Base-by-base conservation (phyloP, 306 rosid species). In the Luffa acutangula region DNA sequence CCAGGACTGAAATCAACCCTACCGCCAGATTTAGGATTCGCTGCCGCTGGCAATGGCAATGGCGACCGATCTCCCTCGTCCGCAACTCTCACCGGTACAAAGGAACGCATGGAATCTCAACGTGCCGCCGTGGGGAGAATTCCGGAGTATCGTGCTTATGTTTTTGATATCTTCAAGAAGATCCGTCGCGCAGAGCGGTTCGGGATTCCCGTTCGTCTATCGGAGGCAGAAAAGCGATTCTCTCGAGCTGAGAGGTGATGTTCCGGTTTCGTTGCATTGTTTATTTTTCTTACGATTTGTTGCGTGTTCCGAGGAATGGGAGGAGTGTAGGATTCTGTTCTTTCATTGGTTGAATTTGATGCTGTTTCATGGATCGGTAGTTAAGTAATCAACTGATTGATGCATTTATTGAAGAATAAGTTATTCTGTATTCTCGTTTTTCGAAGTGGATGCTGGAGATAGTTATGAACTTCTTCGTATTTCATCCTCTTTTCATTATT, bases 101-200 rank as follows among this genome's bases (percentile, higher is more conserved):
- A 67, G 20, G 74, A 7, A 54, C 57, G 57, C 5, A 46, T 12
- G 25, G 76, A 71, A 39, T 73, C 25, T 34, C 14, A 49, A 15
- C 15, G 60, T 25, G 7, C 81, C 41, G 73, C 78, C 4, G 69
- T 71, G 4, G 79, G 46, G 7, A 83, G 49, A 9, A 81, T 10
- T 45, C 84, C 78, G 2, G 80, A 84, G 37, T 82, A 67, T 69
- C 83, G 84, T 17, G 87, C 79, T 54, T 82, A 90, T 80, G 87
- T 79, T 34, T 79, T 67, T 53, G 51, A 84, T 82, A 67, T 85
- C 70, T 88, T 87, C 82, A 92, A 92, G 90, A 94, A 92, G 89
- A 88, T 89, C 11, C 92, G 89, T 66, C 93, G 98, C 31, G 98
- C 97, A 0, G 97, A 94, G 88, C 90, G 97, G 58, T 94, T 94